Evolutionary conservation across 768 basidiomycete species (phyloP).

Genomic region (Ephemerocybe angulata): DNA sequence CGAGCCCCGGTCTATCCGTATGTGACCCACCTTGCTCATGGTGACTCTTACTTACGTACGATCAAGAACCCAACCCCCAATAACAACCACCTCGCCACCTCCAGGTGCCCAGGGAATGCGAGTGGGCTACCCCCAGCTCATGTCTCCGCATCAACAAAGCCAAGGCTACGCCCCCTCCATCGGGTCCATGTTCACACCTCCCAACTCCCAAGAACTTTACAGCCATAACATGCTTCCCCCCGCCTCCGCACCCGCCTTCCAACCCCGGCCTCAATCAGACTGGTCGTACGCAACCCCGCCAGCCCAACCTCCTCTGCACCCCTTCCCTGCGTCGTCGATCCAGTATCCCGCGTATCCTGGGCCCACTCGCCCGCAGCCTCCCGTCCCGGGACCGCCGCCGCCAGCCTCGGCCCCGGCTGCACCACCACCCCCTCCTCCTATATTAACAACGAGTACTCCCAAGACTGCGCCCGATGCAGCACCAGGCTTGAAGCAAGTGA

Average conservation of each 20-base stretch:
- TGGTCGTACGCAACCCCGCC: constrained; percentile 7
- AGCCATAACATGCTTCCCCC: constrained; percentile 1
- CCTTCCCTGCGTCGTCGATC: constrained; percentile 22
- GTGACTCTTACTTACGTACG: constrained; percentile 16
- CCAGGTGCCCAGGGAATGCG: constrained; percentile 45
- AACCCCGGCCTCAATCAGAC: not conserved
- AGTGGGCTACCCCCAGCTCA: constrained; percentile 65
- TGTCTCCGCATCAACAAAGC: constrained; percentile 73
- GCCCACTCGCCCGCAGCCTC: constrained; percentile 16
- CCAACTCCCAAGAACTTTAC: constrained; percentile 15
- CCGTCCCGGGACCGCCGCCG: constrained; percentile 10
- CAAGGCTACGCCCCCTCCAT: constrained; percentile 78
- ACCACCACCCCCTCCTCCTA: constrained; percentile 15
- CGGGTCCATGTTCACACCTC: constrained; percentile 65
- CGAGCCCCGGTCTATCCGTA: constrained; percentile 28
- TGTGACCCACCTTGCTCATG: constrained; percentile 4
- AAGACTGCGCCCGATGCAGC: not conserved
- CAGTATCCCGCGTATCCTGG: constrained; percentile 21
- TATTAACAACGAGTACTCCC: constrained; percentile 12
- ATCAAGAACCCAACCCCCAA: constrained; percentile 44
- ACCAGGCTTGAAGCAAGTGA: constrained; percentile 52
- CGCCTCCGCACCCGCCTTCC: not conserved
- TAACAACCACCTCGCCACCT: constrained; percentile 72
- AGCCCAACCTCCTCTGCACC: constrained; percentile 20
- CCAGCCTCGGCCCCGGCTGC: not conserved